These are phyloP conservation scores for Herpetomonas samuelpessoai DNA, from an alignment of 208 protist genomes.

Conservation along the genomic window DNA sequence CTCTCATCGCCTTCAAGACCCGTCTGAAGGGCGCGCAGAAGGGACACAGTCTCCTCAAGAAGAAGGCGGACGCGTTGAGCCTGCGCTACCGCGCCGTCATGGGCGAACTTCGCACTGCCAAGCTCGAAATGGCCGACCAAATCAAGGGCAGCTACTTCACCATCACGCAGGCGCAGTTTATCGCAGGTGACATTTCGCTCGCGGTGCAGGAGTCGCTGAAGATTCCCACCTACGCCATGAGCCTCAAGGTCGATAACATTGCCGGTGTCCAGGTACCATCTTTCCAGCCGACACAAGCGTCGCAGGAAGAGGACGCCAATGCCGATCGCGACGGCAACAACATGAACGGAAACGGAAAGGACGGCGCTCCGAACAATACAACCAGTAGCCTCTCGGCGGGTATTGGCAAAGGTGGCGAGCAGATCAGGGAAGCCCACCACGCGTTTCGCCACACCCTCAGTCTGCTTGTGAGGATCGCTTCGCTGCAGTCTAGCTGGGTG, in stretches of 20 bases:
- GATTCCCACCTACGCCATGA: constrained; percentile 84
- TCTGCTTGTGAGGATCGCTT: constrained; percentile 95
- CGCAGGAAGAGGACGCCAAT: constrained; percentile 15
- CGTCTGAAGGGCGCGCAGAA: constrained; percentile 97
- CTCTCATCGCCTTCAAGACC: constrained; percentile 92
- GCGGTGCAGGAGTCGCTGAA: constrained; percentile 94
- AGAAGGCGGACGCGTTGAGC: constrained; percentile 99
- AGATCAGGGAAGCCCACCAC: constrained; percentile 89
- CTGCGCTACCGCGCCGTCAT: constrained; percentile 96
- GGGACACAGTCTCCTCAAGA: constrained; percentile 99
- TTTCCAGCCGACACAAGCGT: constrained; percentile 75
- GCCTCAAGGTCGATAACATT: constrained; percentile 96
- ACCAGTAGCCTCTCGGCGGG: constrained; percentile 72
- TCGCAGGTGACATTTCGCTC: constrained; percentile 96
- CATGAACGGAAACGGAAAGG: constrained; percentile 8
- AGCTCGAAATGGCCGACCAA: constrained; percentile 82
- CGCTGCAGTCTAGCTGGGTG: constrained; percentile 97
- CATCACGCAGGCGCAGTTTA: constrained; percentile 96
- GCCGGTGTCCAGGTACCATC: constrained; percentile 97
- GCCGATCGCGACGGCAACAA: constrained; percentile 9
- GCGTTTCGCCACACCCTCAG: constrained; percentile 92
- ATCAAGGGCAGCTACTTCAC: constrained; percentile 94
- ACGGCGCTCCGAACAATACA: not conserved
- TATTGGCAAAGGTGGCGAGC: constrained; percentile 96
- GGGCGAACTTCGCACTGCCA: constrained; percentile 91